Conservation (phyloP, 148 eudicot species). For the Linanthus parryae region DNA sequence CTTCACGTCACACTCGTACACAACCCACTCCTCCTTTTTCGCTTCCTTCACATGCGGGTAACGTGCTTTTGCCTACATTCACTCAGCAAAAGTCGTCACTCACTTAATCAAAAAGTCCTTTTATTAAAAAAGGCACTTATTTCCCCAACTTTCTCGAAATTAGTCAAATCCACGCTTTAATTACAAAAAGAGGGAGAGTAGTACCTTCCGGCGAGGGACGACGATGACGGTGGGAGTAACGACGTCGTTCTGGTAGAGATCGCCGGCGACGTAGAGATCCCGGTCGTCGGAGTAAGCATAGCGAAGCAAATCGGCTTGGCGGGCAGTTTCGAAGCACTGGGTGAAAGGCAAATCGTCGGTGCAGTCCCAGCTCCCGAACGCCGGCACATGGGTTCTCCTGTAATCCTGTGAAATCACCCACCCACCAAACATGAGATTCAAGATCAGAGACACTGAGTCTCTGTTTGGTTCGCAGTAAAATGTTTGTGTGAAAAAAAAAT, state of each 20-base stretch:
- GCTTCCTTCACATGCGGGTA: slow-evolving; percentile 16
- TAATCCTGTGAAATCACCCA: no score
- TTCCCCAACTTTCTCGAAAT: neutral
- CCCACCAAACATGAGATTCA: no score
- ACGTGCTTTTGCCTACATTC: slow-evolving; percentile 17
- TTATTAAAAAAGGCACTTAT: neutral
- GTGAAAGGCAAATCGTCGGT: slow-evolving; percentile 43
- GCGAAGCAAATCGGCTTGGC: slow-evolving; percentile 34
- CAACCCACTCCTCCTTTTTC: slow-evolving; percentile 25
- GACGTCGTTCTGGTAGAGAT: slow-evolving; percentile 62
- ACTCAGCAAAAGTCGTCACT: no score
- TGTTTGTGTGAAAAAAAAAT: no score
- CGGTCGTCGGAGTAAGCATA: slow-evolving; percentile 39
- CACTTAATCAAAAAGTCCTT: no score
- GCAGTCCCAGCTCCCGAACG: slow-evolving; percentile 92
- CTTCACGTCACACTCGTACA: slow-evolving; percentile 12
- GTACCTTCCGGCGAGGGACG: slow-evolving; percentile 76
- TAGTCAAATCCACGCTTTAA: neutral
- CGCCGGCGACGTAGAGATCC: slow-evolving; percentile 86
- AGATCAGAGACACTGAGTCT: no score
- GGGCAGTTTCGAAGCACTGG: slow-evolving; percentile 73
- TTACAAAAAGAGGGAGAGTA: neutral
- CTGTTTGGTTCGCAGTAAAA: no score
- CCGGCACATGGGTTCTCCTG: slow-evolving; percentile 62
- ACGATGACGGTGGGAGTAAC: slow-evolving; percentile 84